These are phyloP conservation scores for Pisolithus sp. DNA, from an alignment of 768 basidiomycete species.

Conservation along the genomic window DNA sequence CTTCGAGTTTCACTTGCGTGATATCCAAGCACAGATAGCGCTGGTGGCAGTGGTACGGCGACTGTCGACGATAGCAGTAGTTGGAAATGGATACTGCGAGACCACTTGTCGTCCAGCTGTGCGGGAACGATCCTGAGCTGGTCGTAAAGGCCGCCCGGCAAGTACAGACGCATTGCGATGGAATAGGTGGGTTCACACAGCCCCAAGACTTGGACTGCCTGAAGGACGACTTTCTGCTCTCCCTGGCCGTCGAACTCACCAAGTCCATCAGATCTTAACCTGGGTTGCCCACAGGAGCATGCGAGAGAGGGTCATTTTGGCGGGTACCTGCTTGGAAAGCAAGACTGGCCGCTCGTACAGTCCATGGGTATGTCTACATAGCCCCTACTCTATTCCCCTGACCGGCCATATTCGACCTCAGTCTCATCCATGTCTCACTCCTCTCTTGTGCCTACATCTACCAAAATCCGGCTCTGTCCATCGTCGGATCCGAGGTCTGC, in stretches of 20 bases:
- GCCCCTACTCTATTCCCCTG: not conserved
- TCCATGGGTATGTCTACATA: constrained; percentile 42
- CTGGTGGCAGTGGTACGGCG: not conserved
- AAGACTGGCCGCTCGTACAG: constrained; percentile 66
- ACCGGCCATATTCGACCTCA: constrained; percentile 16
- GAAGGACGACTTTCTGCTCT: not conserved
- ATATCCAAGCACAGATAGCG: constrained; percentile 32
- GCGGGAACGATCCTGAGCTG: constrained; percentile 60
- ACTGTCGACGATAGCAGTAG: constrained; percentile 3
- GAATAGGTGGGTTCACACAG: constrained; percentile 46
- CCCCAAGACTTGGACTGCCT: not conserved
- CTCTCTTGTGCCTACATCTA: constrained; percentile 57
- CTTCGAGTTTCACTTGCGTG: constrained; percentile 54
- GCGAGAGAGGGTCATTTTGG: constrained; percentile 65
- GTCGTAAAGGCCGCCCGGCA: constrained; percentile 57
- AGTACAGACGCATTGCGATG: constrained; percentile 57
- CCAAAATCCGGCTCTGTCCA: constrained; percentile 59
- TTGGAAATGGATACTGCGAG: constrained; percentile 20
- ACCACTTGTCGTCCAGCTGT: constrained; percentile 67
- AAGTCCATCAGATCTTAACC: constrained; percentile 56
- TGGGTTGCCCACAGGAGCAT: constrained; percentile 73
- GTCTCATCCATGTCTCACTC: constrained; percentile 61
- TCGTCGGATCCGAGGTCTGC: constrained; percentile 32
- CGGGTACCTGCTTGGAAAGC: constrained; percentile 66
- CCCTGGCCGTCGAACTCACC: constrained; percentile 6